Base-by-base conservation (phyloP, 176 grass and related monocot species). In the Ananas comosus region DNA sequence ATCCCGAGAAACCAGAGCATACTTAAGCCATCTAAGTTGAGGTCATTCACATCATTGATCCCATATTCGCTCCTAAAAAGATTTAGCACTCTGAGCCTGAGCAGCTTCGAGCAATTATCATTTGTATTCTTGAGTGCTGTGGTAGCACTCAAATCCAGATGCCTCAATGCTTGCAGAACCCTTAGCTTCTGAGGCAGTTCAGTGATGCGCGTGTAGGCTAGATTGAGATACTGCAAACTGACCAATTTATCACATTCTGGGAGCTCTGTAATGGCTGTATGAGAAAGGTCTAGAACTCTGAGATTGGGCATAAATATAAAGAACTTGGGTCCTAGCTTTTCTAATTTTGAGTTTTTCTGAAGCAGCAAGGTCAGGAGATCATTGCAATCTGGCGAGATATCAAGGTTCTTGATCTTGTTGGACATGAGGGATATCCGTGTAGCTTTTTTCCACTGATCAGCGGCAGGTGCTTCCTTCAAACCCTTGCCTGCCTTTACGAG, bases 251-350 rank as follows among this genome's bases (percentile, higher is more conserved):
- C 76, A 70, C 78, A 85, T 70, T 82, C 76, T 22, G 88, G 85
- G 67, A 91, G 79, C 9, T 72, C 54, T 14, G 76, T 76, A 51
- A 95, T 87, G 65, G 79, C 68, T 51, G 91, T 95, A 56, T 82
- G 63, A 13, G 91, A 96, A 73, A 96, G 91, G 68, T 96, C 91
- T 2, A 96, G 87, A 18, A 88, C 91, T 68, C 65, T 91, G 72
- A 96, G 86, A 9, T 71, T 73, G 0, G 82, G 68, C 82, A 88
- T 85, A 48, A 10, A 83, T 49, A 18, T 83, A 52, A 96, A 91
- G 71, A 96, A 88, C 3, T 42, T 63, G 42, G 53, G 50, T 50
- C 77, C 48, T 21, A 96, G 75, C 19, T 64, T 85, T 56, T 78
- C 64, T 57, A 96, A 70, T 21, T 83, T 83, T 69, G 81, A 67